Evolutionary conservation across 805 yeast species (phyloP).

Genomic region (Dipodascopsis uninucleata): DNA sequence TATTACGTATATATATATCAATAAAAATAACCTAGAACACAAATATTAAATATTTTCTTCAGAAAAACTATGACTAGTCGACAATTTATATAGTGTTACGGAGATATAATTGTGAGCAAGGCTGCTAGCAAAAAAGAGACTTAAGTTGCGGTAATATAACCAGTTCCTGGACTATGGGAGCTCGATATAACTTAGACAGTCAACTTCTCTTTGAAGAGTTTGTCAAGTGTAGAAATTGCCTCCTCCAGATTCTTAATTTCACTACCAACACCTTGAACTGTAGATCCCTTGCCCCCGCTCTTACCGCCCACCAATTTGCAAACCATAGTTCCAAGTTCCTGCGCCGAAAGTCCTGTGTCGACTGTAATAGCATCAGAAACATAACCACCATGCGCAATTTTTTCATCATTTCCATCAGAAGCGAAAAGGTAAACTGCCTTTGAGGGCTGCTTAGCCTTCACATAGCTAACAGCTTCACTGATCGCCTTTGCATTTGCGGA

Average conservation of each 20-base stretch:
- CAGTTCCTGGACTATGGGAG: neutral
- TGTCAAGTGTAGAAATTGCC: slow-evolving; percentile 70
- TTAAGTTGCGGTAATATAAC: too few species aligned
- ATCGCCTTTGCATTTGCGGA: slow-evolving; percentile 88
- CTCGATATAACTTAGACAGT: slow-evolving; percentile 2
- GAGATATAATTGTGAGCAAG: too few species aligned
- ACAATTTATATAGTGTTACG: neutral
- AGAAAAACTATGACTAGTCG: neutral
- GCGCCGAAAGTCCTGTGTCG: slow-evolving; percentile 67
- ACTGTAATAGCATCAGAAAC: slow-evolving; percentile 66
- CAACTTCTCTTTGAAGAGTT: slow-evolving; percentile 48
- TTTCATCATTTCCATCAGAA: slow-evolving; percentile 42
- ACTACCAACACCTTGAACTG: slow-evolving; percentile 96
- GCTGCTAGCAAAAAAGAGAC: too few species aligned
- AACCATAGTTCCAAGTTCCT: slow-evolving; percentile 67
- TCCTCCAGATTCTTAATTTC: slow-evolving; percentile 62
- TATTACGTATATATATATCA: too few species aligned
- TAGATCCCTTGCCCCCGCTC: slow-evolving; percentile 97
- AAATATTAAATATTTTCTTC: neutral
- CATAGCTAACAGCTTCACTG: slow-evolving; percentile 81
- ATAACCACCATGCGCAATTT: slow-evolving; percentile 94
- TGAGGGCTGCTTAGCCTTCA: slow-evolving; percentile 70
- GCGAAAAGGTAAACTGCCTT: slow-evolving; percentile 78
- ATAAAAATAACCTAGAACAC: neutral
- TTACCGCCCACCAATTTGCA: slow-evolving; percentile 83